Conservation (phyloP, 2,329 filamentous ascomycete genomes). For the Pleoardoris graminearum region DNA sequence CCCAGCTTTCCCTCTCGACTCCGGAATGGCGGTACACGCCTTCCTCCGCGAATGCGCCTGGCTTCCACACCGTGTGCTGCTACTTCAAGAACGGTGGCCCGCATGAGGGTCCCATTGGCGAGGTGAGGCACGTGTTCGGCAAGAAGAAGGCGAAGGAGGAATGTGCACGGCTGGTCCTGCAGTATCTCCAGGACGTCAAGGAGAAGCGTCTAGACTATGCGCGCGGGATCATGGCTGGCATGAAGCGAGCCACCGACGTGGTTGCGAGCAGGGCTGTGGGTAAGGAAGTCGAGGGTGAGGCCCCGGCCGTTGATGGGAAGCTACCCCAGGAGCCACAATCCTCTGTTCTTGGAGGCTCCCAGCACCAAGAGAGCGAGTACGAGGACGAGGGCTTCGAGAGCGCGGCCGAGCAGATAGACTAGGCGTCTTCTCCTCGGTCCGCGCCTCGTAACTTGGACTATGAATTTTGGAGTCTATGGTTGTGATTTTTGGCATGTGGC, state of each 20-base stretch:
- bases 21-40: constrained; percentile 26
- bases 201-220: constrained; percentile 23
- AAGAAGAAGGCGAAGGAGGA: constrained; percentile 56
- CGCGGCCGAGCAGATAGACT: constrained; percentile 5
- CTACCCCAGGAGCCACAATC: background rate
- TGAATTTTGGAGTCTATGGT: background rate
- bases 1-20: constrained; percentile 23
- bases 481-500: too few species aligned
- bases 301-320: background rate
- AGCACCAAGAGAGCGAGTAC: background rate
- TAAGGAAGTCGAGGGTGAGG: constrained; percentile 4
- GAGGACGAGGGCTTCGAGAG: constrained; percentile 4
- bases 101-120: constrained; percentile 43
- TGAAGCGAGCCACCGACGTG: constrained; percentile 9
- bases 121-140: constrained; percentile 50
- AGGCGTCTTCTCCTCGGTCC: background rate
- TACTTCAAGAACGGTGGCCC: constrained; percentile 33
- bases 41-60: constrained; percentile 10
- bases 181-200: constrained; percentile 44
- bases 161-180: constrained; percentile 49
- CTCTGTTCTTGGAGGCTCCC: too few species aligned
- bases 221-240: constrained; percentile 19
- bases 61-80: constrained; percentile 44
- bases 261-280: background rate
- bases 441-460: too few species aligned